Conservation (phyloP, 441 rosid species). For the Geranium incanum region DNA sequence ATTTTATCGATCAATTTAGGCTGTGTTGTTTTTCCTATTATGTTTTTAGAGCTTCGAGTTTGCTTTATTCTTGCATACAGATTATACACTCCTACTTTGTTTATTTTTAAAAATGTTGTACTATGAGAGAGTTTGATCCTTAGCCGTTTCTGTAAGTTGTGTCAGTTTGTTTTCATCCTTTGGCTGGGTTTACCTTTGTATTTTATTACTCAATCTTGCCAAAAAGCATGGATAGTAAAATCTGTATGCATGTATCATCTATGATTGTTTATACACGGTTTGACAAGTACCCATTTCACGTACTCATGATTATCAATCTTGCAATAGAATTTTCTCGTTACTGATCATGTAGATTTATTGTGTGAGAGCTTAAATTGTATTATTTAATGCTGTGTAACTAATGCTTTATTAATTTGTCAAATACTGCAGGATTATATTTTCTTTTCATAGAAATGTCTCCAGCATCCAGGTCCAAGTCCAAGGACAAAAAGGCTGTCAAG, state of each 20-base stretch:
- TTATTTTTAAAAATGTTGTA: too few relatives aligned
- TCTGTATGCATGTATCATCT: too few relatives aligned
- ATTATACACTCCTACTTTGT: not conserved
- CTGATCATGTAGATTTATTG: not conserved
- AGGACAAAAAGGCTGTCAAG: constrained; percentile 48
- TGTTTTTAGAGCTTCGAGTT: not conserved
- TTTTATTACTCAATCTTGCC: too few relatives aligned
- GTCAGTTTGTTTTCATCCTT: too few relatives aligned
- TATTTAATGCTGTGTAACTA: too few relatives aligned
- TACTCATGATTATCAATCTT: too few relatives aligned
- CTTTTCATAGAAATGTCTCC: constrained; percentile 46
- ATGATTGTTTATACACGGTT: too few relatives aligned
- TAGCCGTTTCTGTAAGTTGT: too few relatives aligned
- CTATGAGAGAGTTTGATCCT: too few relatives aligned
- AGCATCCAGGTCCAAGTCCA: constrained; percentile 50
- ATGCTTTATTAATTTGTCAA: constrained; percentile 9
- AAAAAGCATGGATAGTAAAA: too few relatives aligned
- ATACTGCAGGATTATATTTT: constrained; percentile 29
- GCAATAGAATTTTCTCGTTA: not conserved
- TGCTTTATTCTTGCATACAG: not conserved
- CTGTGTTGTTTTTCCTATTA: not conserved
- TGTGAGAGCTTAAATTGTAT: not conserved
- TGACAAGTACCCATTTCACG: too few relatives aligned
- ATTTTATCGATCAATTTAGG: not conserved
- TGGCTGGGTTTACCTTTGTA: too few relatives aligned